Base-by-base conservation (phyloP, 106 monocot species). In the Platanthera guangdongensis region DNA sequence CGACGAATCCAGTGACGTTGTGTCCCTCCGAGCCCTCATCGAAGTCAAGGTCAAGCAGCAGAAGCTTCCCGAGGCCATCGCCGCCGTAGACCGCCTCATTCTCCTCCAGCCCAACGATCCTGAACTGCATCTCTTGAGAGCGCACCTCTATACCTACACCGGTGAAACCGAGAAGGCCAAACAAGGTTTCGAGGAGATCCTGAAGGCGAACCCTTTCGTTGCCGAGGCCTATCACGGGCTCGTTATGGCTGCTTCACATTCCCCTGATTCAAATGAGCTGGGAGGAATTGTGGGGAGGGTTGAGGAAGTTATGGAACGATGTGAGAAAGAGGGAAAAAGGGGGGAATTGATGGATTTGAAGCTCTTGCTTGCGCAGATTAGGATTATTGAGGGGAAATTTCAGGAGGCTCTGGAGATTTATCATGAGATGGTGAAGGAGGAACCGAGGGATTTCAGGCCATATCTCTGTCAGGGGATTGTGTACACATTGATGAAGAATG, bases 221-320 rank as follows among this genome's bases (percentile, higher is more conserved):
- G 92, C 90, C 11, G 95, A 95, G 71, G 95, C 95, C 4, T 95
- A 92, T 73, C 95, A 95, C 48, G 95, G 92, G 53, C 84, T 95
- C 12, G 82, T 95, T 6, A 75, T 90, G 85, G 76, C 80, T 12
- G 82, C 90, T 5, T 81, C 82, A 30, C 75, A 84, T 51, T 67
- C 71, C 3, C 54, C 28, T 15, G 74, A 19, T 51, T 30, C 48
- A 28, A 55, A 22, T 8, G 81, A 83, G 30, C 75, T 90, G 25
- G 51, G 25, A 4, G 53, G 47, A n/a, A 63, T 90, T n/a, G 52
- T 85, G 18, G 68, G 81, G 50, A 77, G 84, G 51, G 84, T 90
- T 11, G 73, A 82, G 62, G 52, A 21, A 2, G 87, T 82, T 30
- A 82, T 87, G 78, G 80, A 75, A 67, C 57, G 64, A 54, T 90